Base-by-base conservation (phyloP, 805 yeast genomes). In the Nakazawaea anatomiae region DNA sequence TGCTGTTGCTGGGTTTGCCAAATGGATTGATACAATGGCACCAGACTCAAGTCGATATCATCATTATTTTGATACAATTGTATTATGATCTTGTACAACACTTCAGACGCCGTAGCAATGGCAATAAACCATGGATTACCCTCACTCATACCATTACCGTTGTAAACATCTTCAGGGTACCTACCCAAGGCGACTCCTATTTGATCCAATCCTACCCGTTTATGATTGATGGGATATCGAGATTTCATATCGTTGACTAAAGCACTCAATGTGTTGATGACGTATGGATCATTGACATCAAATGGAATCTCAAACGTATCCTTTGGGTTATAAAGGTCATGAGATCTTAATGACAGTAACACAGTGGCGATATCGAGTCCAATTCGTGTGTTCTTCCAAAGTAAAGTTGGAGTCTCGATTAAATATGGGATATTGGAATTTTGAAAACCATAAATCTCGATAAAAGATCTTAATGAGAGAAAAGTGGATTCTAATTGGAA, bases 111-210 rank as follows among this genome's bases (percentile, higher is more conserved):
- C 4, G 86, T 72, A 0, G 86, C 79, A 1, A 92, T 87, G 3
- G 87, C 71, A 52, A 91, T 77, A 62, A 90, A 89, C 98, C 97
- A 91, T 5, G 98, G 97, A 60, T 91, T 90, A 3, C 97, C 97
- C 58, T 84, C 89, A 34, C 84, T 73, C 0, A 77, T 71, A 0
- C 81, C 82, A 53, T 72, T 69, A 0, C 96, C 96, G 64, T 91
- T 85, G 65, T 91, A 91, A 8, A 85, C 64, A 67, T 91, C 98
- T 61, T 91, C 98, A 0, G 97, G 96, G 61, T 91, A 91, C 61
- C 98, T 75, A 3, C 98, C 98, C 48, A 91, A 67, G 0, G 86
- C 96, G 47, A 84, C 83, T 3, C 86, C 87, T 3, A 66, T 59
- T 40, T 58, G 53, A 5, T 52, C 67, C 39, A 70, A 60, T 2